phyloP scores from a whole-genome alignment of 805 yeast genomes.

The Metschnikowia reukaufii region DNA sequence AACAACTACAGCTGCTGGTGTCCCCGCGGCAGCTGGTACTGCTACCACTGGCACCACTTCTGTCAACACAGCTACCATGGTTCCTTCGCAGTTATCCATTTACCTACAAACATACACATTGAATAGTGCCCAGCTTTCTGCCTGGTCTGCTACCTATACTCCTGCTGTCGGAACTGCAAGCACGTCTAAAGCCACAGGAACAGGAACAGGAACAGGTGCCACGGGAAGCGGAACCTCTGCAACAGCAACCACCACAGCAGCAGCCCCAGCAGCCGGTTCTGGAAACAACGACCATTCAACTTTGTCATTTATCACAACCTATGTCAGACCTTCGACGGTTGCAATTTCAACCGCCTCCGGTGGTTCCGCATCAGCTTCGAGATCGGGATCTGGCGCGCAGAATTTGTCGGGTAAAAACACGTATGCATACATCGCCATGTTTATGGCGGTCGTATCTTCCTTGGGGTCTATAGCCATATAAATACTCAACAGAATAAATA shows the following conservation, averaged over 20 bases:
- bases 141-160: conserved; percentile 1
- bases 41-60: too few species aligned
- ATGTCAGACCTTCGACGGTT: conserved; percentile 26
- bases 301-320: conserved; percentile 33
- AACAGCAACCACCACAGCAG: conserved; percentile 1
- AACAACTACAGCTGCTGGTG: conserved; percentile 9
- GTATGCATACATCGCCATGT: conserved; percentile 1
- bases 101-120: conserved; percentile 15
- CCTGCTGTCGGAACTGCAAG: conserved; percentile 18
- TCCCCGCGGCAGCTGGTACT: conserved; percentile 18
- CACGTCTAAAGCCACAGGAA: conserved; percentile 12
- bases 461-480: not conserved
- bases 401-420: not conserved
- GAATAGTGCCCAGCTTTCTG: conserved; percentile 15
- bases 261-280: conserved; percentile 11
- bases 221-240: not conserved
- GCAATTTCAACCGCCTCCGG: not conserved
- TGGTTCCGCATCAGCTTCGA: not conserved
- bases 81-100: conserved; percentile 13
- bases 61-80: conserved; percentile 16
- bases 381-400: conserved; percentile 5
- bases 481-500: too few species aligned
- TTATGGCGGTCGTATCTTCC: not conserved
- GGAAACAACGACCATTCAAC: conserved; percentile 12
- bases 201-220: conserved; percentile 12